Conservation (phyloP, 352 stramenopile genomes). For the Phytophthora sansomeana region DNA sequence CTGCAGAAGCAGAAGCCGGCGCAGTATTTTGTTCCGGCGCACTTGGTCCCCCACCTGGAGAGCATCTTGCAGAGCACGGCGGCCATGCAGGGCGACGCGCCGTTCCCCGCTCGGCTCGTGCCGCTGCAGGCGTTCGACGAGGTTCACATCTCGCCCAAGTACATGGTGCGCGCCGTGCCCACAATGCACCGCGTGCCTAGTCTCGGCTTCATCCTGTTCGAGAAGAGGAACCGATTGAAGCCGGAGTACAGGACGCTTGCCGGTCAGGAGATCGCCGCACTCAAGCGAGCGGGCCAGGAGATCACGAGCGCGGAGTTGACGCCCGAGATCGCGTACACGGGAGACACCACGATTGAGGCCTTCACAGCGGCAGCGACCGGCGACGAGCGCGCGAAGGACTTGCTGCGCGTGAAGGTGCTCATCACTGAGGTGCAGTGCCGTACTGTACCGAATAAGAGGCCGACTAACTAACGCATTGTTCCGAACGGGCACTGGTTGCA, state of each 20-base stretch:
- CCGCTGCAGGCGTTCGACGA: constrained; percentile 58
- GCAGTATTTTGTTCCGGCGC: constrained; percentile 72
- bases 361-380: constrained; percentile 40
- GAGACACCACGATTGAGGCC: constrained; percentile 75
- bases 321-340: constrained; percentile 84
- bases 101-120: constrained; percentile 61
- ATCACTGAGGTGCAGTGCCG: constrained; percentile 73
- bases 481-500: constrained; percentile 21
- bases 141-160: constrained; percentile 66
- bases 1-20: constrained; percentile 65
- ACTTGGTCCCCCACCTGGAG: constrained; percentile 61
- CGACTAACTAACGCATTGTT: constrained; percentile 17
- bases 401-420: constrained; percentile 71
- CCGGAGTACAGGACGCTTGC: constrained; percentile 52
- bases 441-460: constrained; percentile 19
- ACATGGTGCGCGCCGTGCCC: constrained; percentile 68
- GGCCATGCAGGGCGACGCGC: constrained; percentile 65
- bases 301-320: constrained; percentile 46
- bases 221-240: constrained; percentile 59
- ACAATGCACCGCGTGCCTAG: constrained; percentile 80
- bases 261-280: constrained; percentile 54
- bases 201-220: constrained; percentile 81
- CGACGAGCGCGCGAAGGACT: constrained; percentile 43
- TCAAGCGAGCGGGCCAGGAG: constrained; percentile 51
- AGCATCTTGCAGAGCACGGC: constrained; percentile 58